These are phyloP conservation scores for Pseudopyrenochaeta lycopersici DNA, from an alignment of 2,329 filamentous ascomycete genomes.

Conservation along the genomic window DNA sequence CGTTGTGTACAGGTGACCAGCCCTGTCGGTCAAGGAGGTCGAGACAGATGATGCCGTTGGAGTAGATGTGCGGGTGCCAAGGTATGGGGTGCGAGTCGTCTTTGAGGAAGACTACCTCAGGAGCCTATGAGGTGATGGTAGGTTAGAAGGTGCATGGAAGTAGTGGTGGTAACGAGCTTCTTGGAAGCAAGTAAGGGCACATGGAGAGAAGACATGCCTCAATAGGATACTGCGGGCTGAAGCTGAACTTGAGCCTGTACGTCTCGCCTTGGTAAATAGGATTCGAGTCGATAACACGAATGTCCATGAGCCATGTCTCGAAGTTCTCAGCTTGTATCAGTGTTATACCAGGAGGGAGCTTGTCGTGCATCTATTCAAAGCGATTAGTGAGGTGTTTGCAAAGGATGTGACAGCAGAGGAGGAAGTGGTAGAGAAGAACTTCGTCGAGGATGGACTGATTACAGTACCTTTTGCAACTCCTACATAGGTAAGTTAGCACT, in stretches of 20 bases:
- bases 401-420: too few relatives aligned
- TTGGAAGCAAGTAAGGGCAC: not conserved
- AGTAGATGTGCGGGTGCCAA: constrained; percentile 97
- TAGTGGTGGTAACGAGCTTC: too few relatives aligned
- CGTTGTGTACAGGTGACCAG: constrained; percentile 97
- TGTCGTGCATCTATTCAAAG: constrained; percentile 60
- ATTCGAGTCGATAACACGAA: constrained; percentile 87
- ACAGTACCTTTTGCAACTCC: constrained; percentile 33
- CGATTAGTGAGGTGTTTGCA: constrained; percentile 6
- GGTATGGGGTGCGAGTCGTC: constrained; percentile 73
- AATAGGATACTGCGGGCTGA: constrained; percentile 87
- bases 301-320: constrained; percentile 91
- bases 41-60: constrained; percentile 97
- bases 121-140: constrained; percentile 68
- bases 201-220: constrained; percentile 51
- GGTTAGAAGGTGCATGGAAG: not conserved
- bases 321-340: constrained; percentile 84
- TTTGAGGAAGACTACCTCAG: constrained; percentile 88
- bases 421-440: too few relatives aligned
- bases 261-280: constrained; percentile 83
- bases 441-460: not conserved
- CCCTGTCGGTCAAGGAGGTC: constrained; percentile 87
- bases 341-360: constrained; percentile 73
- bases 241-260: constrained; percentile 88
- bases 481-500: constrained; percentile 8